Conservation (phyloP, 768 basidiomycete species). For the Fibroporia radiculosa region DNA sequence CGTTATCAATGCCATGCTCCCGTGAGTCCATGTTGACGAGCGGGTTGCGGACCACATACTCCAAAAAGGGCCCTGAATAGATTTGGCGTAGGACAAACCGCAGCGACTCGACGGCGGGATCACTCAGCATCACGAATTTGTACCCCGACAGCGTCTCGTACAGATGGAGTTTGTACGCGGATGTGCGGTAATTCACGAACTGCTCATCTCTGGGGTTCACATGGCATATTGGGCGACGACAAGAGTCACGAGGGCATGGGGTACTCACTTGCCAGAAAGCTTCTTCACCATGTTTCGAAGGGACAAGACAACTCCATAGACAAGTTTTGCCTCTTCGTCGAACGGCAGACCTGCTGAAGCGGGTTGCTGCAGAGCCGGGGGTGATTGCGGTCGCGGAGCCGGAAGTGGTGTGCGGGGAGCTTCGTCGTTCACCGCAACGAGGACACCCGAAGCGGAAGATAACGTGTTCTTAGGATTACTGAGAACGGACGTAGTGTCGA, state of each 20-base stretch:
- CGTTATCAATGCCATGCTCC: conserved; percentile 86
- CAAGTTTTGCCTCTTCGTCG: conserved; percentile 95
- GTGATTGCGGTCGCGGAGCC: conserved; percentile 28
- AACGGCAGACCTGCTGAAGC: conserved; percentile 68
- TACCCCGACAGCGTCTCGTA: conserved; percentile 89
- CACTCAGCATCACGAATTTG: conserved; percentile 92
- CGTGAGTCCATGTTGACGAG: conserved; percentile 76
- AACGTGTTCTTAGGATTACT: conserved; percentile 63
- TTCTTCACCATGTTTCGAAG: conserved; percentile 94
- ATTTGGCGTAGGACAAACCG: conserved; percentile 80
- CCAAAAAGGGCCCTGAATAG: conserved; percentile 89
- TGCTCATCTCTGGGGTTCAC: conserved; percentile 73
- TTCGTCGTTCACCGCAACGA: conserved; percentile 54
- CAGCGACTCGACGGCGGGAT: conserved; percentile 76
- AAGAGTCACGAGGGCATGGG: not conserved
- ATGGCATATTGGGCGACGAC: not conserved
- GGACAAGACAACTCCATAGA: conserved; percentile 91
- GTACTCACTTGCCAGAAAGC: conserved; percentile 68
- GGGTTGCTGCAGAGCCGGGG: conserved; percentile 22
- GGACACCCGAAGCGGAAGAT: conserved; percentile 53
- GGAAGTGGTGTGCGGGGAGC: conserved; percentile 17
- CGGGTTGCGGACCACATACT: conserved; percentile 91
- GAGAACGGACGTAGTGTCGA: conserved; percentile 30
- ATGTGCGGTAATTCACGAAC: conserved; percentile 86
- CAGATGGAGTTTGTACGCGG: conserved; percentile 87